phyloP scores from a whole-genome alignment of 768 basidiomycete genomes.

The Sporobolomyces phaffii region DNA sequence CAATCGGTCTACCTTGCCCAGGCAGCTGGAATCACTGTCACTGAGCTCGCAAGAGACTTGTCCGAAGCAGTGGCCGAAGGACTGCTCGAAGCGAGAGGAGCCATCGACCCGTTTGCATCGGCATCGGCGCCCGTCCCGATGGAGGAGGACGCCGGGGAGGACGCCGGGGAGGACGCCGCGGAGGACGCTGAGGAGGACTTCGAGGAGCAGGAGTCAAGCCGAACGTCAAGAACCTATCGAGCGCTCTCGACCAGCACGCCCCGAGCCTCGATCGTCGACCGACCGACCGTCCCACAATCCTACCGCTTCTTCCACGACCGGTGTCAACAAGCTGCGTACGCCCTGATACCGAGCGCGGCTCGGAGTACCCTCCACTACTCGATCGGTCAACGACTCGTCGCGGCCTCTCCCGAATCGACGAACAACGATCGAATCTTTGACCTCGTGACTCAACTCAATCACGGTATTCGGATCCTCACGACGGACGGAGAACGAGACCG shows the following conservation, averaged over 20 bases:
- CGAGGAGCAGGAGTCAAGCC: not conserved
- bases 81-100: slow-evolving; percentile 13
- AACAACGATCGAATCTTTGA: slow-evolving; percentile 30
- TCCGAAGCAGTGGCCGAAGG: slow-evolving; percentile 25
- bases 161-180: no score
- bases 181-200: no score
- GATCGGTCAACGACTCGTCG: slow-evolving; percentile 27
- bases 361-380: slow-evolving; percentile 18
- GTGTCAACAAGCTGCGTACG: slow-evolving; percentile 36
- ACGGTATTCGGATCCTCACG: slow-evolving; percentile 23
- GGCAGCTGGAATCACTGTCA: not conserved
- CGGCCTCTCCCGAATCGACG: not conserved
- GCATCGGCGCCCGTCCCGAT: not conserved
- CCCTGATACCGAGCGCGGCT: slow-evolving; percentile 8
- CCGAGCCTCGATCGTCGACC: slow-evolving; percentile 10
- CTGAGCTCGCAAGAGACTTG: slow-evolving; percentile 25
- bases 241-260: not conserved
- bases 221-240: not conserved
- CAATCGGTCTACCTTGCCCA: slow-evolving; percentile 4
- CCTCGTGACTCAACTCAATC: slow-evolving; percentile 35
- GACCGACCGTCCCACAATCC: not conserved
- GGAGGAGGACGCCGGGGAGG: not conserved
- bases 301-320: slow-evolving; percentile 39
- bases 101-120: not conserved
- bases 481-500: slow-evolving; percentile 19